These are phyloP conservation scores for Casuarina cunninghamiana DNA, from an alignment of 306 rosid species.

Conservation along the genomic window DNA sequence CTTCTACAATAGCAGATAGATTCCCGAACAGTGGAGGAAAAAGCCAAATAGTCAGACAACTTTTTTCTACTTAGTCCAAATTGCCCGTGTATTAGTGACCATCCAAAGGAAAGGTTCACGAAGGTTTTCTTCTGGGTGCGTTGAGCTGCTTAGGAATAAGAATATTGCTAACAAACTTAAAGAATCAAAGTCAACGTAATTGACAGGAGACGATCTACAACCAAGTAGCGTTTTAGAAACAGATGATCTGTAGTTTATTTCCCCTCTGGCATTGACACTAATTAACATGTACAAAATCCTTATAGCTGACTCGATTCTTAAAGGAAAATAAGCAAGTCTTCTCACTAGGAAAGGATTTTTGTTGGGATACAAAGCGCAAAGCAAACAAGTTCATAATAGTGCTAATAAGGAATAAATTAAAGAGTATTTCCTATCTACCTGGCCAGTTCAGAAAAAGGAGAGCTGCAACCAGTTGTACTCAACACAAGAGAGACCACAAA, in stretches of 20 bases:
- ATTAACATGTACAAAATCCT: background rate
- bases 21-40: background rate
- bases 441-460: background rate
- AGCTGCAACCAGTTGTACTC: background rate
- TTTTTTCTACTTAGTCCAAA: background rate
- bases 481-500: background rate
- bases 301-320: background rate
- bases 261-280: background rate
- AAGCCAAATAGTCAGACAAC: background rate
- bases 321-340: background rate
- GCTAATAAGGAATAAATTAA: background rate
- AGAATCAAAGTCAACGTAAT: background rate
- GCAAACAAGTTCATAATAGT: background rate
- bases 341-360: background rate
- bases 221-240: background rate
- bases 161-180: background rate
- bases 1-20: background rate
- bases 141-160: too few relatives aligned
- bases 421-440: background rate
- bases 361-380: background rate
- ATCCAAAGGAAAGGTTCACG: background rate
- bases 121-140: background rate
- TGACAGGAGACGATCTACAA: background rate
- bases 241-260: background rate
- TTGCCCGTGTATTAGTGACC: background rate